Conservation (phyloP, 768 basidiomycete species). For the Terana coerulea region DNA sequence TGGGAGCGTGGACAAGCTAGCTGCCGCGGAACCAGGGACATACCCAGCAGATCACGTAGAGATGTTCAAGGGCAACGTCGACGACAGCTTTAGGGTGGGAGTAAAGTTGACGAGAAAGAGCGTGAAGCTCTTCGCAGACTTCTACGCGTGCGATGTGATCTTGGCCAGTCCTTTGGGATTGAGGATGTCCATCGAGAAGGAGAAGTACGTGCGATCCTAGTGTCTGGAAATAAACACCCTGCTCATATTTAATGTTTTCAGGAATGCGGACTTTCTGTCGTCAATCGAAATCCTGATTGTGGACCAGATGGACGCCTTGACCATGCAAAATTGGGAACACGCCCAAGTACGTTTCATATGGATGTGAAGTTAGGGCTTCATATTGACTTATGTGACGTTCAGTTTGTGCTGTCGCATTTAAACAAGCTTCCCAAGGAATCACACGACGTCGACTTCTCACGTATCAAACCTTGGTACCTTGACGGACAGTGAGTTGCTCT, state of each 20-base stretch:
- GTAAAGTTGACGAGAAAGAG: constrained; percentile 91
- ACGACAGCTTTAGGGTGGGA: constrained; percentile 92
- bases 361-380: neutral
- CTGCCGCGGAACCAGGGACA: constrained; percentile 63
- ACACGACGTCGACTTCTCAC: constrained; percentile 91
- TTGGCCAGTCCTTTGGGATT: constrained; percentile 92
- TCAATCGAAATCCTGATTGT: constrained; percentile 90
- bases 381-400: neutral
- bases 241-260: constrained; percentile 25
- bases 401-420: constrained; percentile 84
- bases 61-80: constrained; percentile 94
- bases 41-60: constrained; percentile 90
- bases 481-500: constrained; percentile 74
- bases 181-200: constrained; percentile 89
- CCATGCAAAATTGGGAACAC: constrained; percentile 99
- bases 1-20: constrained; percentile 77
- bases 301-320: constrained; percentile 88
- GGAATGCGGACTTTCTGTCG: constrained; percentile 86
- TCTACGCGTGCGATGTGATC: constrained; percentile 88
- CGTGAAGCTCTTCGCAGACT: constrained; percentile 87
- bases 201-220: constrained; percentile 55
- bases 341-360: constrained; percentile 59
- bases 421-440: constrained; percentile 93
- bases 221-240: neutral
- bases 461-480: constrained; percentile 97